phyloP scores from a whole-genome alignment of 805 yeast genomes.

The Pichia scutulata region DNA sequence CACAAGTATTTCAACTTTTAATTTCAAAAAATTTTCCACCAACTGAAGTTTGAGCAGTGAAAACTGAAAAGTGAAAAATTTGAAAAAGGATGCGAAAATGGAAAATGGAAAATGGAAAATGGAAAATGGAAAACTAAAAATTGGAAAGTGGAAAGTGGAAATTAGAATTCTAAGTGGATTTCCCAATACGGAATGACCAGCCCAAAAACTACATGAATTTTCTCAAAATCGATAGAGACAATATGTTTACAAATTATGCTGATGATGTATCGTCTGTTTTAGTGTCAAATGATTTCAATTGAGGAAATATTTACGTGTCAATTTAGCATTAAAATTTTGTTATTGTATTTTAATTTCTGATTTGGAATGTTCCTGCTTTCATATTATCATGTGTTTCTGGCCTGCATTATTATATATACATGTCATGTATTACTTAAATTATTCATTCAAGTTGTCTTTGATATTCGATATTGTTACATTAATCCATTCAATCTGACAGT shows the following conservation, averaged over 20 bases:
- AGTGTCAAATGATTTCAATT: not conserved
- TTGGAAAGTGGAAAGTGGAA: no score
- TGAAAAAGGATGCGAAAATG: not conserved
- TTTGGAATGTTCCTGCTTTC: not conserved
- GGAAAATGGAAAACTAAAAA: no score
- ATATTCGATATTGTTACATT: not conserved
- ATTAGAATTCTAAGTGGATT: no score
- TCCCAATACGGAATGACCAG: not conserved
- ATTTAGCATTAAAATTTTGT: no score
- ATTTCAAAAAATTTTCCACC: not conserved
- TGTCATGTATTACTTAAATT: not conserved
- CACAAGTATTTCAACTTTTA: not conserved
- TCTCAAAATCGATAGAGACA: not conserved
- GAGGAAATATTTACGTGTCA: no score
- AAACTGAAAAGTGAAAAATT: not conserved
- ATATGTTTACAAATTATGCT: not conserved
- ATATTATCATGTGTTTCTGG: not conserved
- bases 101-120: not conserved
- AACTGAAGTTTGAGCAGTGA: not conserved
- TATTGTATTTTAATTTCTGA: not conserved
- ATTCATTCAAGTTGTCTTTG: not conserved
- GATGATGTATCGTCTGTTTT: not conserved
- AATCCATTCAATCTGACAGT: slow-evolving; percentile 9
- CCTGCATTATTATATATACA: not conserved
- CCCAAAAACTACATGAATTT: not conserved